Evolutionary conservation across 768 basidiomycete genomes (phyloP).

Genomic region (Mycena capillaripes): DNA sequence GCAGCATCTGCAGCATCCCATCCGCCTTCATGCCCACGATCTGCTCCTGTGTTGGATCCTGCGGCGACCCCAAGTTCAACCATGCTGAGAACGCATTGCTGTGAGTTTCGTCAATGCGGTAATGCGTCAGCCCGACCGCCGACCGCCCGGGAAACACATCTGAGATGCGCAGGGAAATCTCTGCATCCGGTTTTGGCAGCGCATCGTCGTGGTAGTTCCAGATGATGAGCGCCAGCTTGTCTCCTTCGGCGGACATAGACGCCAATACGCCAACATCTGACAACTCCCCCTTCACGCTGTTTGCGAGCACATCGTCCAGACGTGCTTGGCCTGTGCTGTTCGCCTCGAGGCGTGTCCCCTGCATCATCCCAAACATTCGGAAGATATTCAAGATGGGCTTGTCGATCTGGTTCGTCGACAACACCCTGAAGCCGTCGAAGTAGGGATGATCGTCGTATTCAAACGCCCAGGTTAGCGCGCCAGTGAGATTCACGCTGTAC

Average conservation of each 20-base stretch:
- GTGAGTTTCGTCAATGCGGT: constrained; percentile 34
- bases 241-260: constrained; percentile 29
- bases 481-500: constrained; percentile 33
- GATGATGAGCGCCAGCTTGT: constrained; percentile 28
- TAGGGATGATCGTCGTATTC: constrained; percentile 35
- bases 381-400: constrained; percentile 36
- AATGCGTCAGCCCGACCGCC: constrained; percentile 27
- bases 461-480: constrained; percentile 35
- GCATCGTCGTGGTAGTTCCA: constrained; percentile 37
- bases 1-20: constrained; percentile 34
- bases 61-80: constrained; percentile 27
- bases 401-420: constrained; percentile 36
- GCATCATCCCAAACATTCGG: constrained; percentile 35
- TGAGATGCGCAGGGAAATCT: constrained; percentile 30
- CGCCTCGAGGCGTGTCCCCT: constrained; percentile 31
- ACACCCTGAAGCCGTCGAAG: constrained; percentile 34
- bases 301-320: constrained; percentile 26
- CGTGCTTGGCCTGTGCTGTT: constrained; percentile 32
- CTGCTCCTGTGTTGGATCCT: constrained; percentile 33
- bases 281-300: constrained; percentile 31
- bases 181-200: constrained; percentile 32
- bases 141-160: constrained; percentile 25
- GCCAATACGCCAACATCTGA: constrained; percentile 34
- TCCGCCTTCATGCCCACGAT: constrained; percentile 23
- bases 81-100: constrained; percentile 33